These are phyloP conservation scores for Nannochloropsis gaditana DNA, from an alignment of 108 stramenopile species.

Conservation along the genomic window DNA sequence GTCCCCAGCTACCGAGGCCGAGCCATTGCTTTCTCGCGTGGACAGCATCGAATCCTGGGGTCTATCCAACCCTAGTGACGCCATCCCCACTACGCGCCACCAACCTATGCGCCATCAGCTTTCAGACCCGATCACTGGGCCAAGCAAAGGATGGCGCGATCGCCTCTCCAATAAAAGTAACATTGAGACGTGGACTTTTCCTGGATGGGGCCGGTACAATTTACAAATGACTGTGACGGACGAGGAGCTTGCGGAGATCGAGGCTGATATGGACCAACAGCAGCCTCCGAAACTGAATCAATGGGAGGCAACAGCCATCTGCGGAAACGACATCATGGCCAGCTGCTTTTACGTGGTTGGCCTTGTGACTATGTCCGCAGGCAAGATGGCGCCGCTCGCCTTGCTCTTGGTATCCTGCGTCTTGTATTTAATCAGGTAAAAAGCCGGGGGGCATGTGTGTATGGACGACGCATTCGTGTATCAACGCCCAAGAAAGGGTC, in stretches of 20 bases:
- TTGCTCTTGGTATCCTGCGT: conserved; percentile 59
- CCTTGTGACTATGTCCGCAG: conserved; percentile 56
- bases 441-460: background rate
- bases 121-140: background rate
- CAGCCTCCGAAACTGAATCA: conserved; percentile 52
- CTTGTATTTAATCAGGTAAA: conserved; percentile 59
- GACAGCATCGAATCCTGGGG: background rate
- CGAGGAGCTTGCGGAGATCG: conserved; percentile 19
- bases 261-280: conserved; percentile 15
- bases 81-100: background rate
- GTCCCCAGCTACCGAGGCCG: background rate
- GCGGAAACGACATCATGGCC: conserved; percentile 62
- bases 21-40: background rate
- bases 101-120: background rate
- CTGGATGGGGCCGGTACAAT: background rate
- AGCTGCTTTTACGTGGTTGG: conserved; percentile 61
- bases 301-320: conserved; percentile 63
- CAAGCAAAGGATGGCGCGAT: background rate
- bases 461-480: background rate
- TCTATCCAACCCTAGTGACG: background rate
- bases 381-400: conserved; percentile 63
- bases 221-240: background rate
- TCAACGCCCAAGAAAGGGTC: too few species aligned
- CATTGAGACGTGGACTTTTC: conserved; percentile 8
- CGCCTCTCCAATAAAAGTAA: background rate